phyloP scores from a whole-genome alignment of 495 filamentous ascomycete genomes.

The Penicillium nucicola region DNA sequence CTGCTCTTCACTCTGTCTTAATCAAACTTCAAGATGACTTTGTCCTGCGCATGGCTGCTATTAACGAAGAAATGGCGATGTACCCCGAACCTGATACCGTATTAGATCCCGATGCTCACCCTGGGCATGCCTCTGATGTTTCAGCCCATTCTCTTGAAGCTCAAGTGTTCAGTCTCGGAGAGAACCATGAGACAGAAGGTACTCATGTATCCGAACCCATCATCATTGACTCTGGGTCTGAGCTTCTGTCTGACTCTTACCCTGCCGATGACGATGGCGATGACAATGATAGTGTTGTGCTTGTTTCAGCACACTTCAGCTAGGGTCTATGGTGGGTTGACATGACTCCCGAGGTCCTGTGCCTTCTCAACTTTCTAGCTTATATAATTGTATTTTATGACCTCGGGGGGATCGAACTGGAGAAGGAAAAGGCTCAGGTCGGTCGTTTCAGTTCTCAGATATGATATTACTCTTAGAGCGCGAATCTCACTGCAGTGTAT shows the following conservation, averaged over 20 bases:
- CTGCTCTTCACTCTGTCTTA: constrained; percentile 61
- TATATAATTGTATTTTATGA: not conserved
- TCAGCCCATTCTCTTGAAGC: not conserved
- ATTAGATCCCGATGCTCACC: not conserved
- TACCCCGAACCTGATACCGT: constrained; percentile 9
- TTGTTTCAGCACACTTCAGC: not conserved
- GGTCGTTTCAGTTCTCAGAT: too few species aligned
- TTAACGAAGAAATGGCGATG: constrained; percentile 40
- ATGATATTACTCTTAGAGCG: too few species aligned
- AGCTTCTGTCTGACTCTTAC: not conserved
- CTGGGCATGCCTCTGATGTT: not conserved
- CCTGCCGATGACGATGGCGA: not conserved
- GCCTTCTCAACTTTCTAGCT: too few species aligned
- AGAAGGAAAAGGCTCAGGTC: not conserved
- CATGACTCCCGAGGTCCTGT: too few species aligned
- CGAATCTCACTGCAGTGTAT: too few species aligned
- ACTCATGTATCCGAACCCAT: not conserved
- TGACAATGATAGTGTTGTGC: constrained; percentile 12
- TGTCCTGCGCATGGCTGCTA: constrained; percentile 62
- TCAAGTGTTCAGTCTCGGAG: not conserved
- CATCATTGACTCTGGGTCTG: constrained; percentile 10
- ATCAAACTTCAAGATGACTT: constrained; percentile 74
- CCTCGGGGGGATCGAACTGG: too few species aligned
- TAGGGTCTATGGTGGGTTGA: not conserved
- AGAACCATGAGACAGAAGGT: not conserved